These are phyloP conservation scores for Erodium texanum DNA, from an alignment of 441 rosid genomes.

Conservation along the genomic window DNA sequence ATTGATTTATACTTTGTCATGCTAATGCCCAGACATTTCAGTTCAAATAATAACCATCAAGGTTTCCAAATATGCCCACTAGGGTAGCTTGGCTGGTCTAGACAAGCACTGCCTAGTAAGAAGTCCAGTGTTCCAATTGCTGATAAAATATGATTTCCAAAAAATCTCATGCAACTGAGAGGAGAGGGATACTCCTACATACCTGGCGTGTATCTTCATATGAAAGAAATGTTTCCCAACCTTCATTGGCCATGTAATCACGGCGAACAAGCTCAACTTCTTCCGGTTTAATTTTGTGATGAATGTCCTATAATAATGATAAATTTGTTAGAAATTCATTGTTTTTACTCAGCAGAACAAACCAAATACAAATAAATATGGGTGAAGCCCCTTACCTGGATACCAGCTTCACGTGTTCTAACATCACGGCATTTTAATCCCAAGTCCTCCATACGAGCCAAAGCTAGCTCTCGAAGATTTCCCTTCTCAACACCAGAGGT, in stretches of 20 bases:
- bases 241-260: conserved; percentile 93
- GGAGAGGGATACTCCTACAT: conserved; percentile 19
- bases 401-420: conserved; percentile 98
- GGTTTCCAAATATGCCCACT: neutral
- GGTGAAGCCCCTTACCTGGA: conserved; percentile 50
- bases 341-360: conserved; percentile 9
- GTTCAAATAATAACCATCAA: neutral
- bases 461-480: conserved; percentile 93
- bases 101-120: no score
- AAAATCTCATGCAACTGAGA: neutral
- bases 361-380: conserved; percentile 4
- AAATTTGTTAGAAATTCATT: conserved; percentile 10
- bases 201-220: conserved; percentile 96
- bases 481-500: conserved; percentile 99
- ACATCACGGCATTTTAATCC: conserved; percentile 98
- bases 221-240: conserved; percentile 97
- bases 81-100: no score
- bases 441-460: conserved; percentile 95
- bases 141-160: no score
- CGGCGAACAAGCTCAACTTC: conserved; percentile 98
- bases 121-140: no score
- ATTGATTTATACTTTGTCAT: neutral
- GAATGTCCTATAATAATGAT: conserved; percentile 61
- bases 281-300: conserved; percentile 88
- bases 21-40: neutral